Evolutionary conservation across 2,329 filamentous ascomycete species (phyloP).

Genomic region (Chalaropsis thielavioides): DNA sequence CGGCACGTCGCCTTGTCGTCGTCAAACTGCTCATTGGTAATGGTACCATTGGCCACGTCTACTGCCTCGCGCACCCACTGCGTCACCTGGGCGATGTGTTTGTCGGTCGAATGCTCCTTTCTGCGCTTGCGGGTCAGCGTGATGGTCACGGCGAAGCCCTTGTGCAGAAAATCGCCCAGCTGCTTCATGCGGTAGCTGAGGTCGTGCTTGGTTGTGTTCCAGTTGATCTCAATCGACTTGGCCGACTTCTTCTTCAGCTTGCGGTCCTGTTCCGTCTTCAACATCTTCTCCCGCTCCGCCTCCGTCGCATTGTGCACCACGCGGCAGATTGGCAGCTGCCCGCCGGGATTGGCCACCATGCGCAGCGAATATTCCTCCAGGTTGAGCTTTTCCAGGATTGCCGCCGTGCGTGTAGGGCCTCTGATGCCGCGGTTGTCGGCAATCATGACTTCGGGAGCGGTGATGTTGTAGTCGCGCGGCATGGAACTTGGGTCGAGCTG

Average conservation of each 20-base stretch:
- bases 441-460: conserved; percentile 29
- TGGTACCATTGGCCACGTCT: conserved; percentile 26
- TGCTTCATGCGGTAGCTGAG: conserved; percentile 55
- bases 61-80: conserved; percentile 18
- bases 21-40: conserved; percentile 31
- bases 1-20: conserved; percentile 30
- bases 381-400: conserved; percentile 30
- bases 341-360: conserved; percentile 29
- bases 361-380: conserved; percentile 27
- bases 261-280: conserved; percentile 32
- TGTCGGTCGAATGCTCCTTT: conserved; percentile 40
- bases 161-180: conserved; percentile 52
- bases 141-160: conserved; percentile 64
- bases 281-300: conserved; percentile 29
- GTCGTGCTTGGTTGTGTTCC: conserved; percentile 69
- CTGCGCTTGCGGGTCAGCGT: conserved; percentile 47
- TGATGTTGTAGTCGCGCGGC: conserved; percentile 34
- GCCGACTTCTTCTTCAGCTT: conserved; percentile 30
- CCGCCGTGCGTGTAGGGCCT: conserved; percentile 27
- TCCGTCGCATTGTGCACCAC: conserved; percentile 46
- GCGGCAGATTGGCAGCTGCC: conserved; percentile 44
- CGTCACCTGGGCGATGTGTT: conserved; percentile 48
- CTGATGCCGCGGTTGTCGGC: conserved; percentile 28
- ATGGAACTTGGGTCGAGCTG: conserved; percentile 14
- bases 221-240: conserved; percentile 83